These are phyloP conservation scores for Backusella luteola DNA, from an alignment of 192 early-diverging fungal species.

Conservation along the genomic window DNA sequence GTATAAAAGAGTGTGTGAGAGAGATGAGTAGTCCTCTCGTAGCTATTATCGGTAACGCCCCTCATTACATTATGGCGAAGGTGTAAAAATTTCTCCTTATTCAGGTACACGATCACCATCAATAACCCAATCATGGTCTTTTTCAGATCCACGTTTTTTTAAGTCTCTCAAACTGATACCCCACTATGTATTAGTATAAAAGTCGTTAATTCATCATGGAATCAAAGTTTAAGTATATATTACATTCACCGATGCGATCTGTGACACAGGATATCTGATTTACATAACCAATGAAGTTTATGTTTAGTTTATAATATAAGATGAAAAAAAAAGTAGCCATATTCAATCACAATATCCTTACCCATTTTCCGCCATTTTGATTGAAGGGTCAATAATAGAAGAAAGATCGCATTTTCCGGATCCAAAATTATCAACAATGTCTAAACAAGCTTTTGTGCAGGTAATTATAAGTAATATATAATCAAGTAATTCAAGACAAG, in stretches of 20 bases:
- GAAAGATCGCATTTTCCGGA: conserved; percentile 50
- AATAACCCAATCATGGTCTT: conserved; percentile 42
- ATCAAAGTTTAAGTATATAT: not conserved
- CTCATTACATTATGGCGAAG: not conserved
- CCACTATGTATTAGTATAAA: not conserved
- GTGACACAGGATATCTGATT: conserved; percentile 11
- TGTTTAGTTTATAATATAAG: too few species aligned
- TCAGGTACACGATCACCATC: conserved; percentile 50
- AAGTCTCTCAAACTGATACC: not conserved
- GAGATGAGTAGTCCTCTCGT: conserved; percentile 11
- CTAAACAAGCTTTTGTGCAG: conserved; percentile 70
- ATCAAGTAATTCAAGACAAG: too few species aligned
- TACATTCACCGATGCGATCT: conserved; percentile 21
- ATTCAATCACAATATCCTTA: conserved; percentile 24
- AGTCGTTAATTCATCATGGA: not conserved
- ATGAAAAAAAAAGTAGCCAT: not conserved
- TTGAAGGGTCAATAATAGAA: conserved; percentile 64
- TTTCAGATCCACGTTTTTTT: conserved; percentile 22
- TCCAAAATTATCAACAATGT: conserved; percentile 62
- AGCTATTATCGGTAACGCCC: conserved; percentile 1
- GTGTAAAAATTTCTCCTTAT: conserved; percentile 55
- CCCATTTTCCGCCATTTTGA: conserved; percentile 65
- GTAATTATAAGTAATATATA: too few species aligned
- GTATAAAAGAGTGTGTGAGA: not conserved
- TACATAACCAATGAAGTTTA: too few species aligned